Evolutionary conservation across 108 stramenopile species (phyloP).

Genomic region (Cyclotella kingstonii): DNA sequence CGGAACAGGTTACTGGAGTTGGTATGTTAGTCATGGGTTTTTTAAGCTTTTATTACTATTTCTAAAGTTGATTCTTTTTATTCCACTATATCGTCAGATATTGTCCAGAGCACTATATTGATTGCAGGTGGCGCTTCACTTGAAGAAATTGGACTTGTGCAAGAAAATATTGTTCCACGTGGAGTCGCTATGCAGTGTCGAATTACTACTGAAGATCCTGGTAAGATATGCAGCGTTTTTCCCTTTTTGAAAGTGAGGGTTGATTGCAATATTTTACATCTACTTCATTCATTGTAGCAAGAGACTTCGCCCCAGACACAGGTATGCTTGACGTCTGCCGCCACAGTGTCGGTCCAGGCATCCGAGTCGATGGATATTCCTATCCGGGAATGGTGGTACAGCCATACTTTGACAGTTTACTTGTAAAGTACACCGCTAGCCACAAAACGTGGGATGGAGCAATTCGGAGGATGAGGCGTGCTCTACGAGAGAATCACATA

Average conservation of each 20-base stretch:
- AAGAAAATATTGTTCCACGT: slow-evolving; percentile 56
- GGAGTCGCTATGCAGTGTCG: slow-evolving; percentile 83
- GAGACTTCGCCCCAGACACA: slow-evolving; percentile 68
- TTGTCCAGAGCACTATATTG: slow-evolving; percentile 61
- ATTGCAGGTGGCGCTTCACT: slow-evolving; percentile 64
- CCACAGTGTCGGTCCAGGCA: slow-evolving; percentile 59
- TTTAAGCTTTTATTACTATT: not conserved
- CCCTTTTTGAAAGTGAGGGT: not conserved
- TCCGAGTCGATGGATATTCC: slow-evolving; percentile 60
- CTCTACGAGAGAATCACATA: slow-evolving; percentile 63
- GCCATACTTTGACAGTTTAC: slow-evolving; percentile 75
- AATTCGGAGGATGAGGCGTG: slow-evolving; percentile 57
- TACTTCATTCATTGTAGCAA: not conserved
- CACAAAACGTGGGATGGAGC: slow-evolving; percentile 46
- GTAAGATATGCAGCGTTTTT: not conserved
- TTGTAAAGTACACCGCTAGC: slow-evolving; percentile 71
- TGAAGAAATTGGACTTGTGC: slow-evolving; percentile 55
- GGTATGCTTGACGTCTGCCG: slow-evolving; percentile 64
- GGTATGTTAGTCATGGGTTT: slow-evolving; percentile 2
- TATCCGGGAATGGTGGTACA: slow-evolving; percentile 54
- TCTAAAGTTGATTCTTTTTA: not conserved
- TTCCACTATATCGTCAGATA: slow-evolving; percentile 12
- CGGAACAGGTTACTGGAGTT: slow-evolving; percentile 76
- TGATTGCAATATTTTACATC: not conserved
- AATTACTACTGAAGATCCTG: slow-evolving; percentile 55